These are phyloP conservation scores for Mikania micrantha DNA, from an alignment of 129 eudicot species.

Conservation along the genomic window DNA sequence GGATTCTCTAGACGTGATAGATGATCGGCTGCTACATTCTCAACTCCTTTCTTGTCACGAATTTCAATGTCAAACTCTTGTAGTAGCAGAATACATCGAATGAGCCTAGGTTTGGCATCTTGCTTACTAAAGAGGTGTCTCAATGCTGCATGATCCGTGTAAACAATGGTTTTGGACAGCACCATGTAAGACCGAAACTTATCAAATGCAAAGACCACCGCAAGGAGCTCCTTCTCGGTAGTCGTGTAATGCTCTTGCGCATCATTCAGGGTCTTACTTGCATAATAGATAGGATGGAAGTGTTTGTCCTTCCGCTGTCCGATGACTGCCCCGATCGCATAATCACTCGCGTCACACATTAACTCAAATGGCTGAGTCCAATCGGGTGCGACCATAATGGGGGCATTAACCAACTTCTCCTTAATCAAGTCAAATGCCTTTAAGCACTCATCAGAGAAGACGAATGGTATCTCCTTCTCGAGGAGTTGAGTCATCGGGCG, in stretches of 20 bases:
- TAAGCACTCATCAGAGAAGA: background rate
- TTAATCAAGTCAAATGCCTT: background rate
- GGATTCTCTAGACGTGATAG: too few relatives aligned
- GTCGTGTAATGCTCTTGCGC: background rate
- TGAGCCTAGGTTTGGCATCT: background rate
- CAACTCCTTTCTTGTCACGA: too few relatives aligned
- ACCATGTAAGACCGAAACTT: background rate
- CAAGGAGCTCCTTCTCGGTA: too few relatives aligned
- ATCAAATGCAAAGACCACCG: too few relatives aligned
- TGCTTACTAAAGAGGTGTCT: too few relatives aligned
- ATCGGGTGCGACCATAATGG: background rate
- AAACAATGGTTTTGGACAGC: background rate
- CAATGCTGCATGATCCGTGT: background rate
- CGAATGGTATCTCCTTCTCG: background rate
- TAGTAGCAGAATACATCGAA: too few relatives aligned
- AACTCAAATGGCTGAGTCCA: background rate
- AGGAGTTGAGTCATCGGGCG: background rate
- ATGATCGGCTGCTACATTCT: too few relatives aligned
- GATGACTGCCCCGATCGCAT: background rate
- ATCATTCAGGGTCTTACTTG: background rate
- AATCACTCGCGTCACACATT: background rate
- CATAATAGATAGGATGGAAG: too few relatives aligned
- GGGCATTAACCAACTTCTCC: background rate
- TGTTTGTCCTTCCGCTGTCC: background rate
- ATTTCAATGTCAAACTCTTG: too few relatives aligned